Conservation (phyloP, 1,284 basidiomycete species). For the Phenoliferia sp. region DNA sequence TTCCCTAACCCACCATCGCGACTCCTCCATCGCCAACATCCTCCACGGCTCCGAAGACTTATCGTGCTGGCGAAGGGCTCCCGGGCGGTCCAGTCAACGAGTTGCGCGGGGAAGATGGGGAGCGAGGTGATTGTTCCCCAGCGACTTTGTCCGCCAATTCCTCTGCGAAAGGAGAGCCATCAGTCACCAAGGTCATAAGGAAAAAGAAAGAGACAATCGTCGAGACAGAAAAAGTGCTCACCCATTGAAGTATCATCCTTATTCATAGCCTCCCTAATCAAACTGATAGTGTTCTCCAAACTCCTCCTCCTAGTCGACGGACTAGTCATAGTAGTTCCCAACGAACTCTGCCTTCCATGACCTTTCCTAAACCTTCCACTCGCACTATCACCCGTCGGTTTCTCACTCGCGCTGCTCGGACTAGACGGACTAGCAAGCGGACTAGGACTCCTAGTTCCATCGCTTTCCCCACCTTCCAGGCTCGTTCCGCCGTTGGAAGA, state of each 20-base stretch:
- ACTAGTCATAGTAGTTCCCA: conserved; percentile 94
- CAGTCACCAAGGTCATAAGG: neutral
- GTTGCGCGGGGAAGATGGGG: conserved; percentile 25
- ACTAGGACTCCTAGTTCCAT: neutral
- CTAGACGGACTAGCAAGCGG: conserved; percentile 16
- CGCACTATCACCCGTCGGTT: conserved; percentile 16
- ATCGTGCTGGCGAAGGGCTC: neutral
- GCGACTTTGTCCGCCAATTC: conserved; percentile 34
- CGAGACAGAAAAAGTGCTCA: conserved; percentile 1
- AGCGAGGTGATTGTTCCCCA: conserved; percentile 23
- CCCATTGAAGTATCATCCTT: conserved; percentile 31
- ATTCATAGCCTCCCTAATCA: conserved; percentile 60
- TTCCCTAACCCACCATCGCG: too few species aligned
- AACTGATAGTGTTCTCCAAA: conserved; percentile 90
- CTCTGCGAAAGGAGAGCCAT: conserved; percentile 9
- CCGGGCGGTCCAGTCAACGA: conserved; percentile 14
- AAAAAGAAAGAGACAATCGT: too few species aligned
- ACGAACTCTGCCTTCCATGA: conserved; percentile 77
- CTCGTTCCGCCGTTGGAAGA: neutral
- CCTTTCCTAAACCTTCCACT: conserved; percentile 61
- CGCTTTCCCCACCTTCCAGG: neutral
- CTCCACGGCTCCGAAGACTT: neutral
- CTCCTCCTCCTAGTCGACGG: conserved; percentile 88
- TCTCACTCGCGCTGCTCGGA: neutral
- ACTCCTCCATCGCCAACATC: neutral